phyloP scores from a whole-genome alignment of 441 rosid genomes.

The Adansonia madagascariensis region DNA sequence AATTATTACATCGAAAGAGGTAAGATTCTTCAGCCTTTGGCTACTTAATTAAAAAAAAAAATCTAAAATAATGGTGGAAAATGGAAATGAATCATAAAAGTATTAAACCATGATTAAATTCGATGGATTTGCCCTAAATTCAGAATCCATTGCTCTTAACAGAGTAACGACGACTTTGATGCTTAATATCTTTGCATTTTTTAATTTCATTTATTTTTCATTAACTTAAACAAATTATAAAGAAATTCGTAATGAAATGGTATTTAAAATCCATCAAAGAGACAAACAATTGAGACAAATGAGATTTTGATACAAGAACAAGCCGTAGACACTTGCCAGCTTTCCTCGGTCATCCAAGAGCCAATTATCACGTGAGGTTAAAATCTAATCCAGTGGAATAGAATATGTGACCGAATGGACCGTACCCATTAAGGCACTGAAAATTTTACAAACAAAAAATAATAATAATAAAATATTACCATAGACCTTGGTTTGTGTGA shows the following conservation, averaged over 20 bases:
- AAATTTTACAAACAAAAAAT: not conserved
- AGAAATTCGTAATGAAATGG: not conserved
- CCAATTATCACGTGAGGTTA: slow-evolving; percentile 7
- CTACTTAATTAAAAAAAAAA: not conserved
- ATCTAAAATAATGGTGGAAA: not conserved
- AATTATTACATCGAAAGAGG: not conserved
- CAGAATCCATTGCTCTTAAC: not conserved
- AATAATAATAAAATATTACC: not conserved
- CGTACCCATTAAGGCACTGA: not conserved
- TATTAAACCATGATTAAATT: slow-evolving; percentile 4
- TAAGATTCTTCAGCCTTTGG: not conserved
- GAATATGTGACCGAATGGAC: not conserved
- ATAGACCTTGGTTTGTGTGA: not conserved
- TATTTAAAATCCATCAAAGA: not conserved
- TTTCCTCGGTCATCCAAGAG: not conserved
- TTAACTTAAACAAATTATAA: too few species aligned
- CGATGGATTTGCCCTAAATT: slow-evolving; percentile 9
- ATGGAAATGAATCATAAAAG: not conserved
- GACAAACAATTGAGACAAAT: not conserved
- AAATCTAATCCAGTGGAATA: not conserved
- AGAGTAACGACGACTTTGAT: not conserved
- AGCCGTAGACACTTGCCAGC: not conserved
- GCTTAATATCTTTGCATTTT: not conserved
- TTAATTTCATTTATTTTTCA: not conserved
- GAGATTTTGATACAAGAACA: not conserved